These are phyloP conservation scores for Corrigiola litoralis DNA, from an alignment of 179 eudicot genomes.

Conservation along the genomic window DNA sequence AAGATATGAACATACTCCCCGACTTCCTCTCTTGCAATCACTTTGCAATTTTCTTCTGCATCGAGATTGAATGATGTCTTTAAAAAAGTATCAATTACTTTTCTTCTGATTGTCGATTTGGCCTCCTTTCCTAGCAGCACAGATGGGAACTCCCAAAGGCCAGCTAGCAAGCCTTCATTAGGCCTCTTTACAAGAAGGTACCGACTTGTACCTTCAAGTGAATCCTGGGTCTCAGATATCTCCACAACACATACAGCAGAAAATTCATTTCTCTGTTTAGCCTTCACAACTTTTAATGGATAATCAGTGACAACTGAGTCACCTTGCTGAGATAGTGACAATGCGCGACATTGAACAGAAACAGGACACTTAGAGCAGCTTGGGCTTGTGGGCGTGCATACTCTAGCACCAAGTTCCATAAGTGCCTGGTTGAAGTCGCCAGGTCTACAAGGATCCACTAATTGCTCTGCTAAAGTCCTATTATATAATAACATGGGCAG, in stretches of 20 bases:
- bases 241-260: constrained; percentile 88
- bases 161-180: constrained; percentile 86
- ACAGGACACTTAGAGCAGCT: constrained; percentile 71
- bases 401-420: constrained; percentile 95
- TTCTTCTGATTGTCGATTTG: constrained; percentile 44
- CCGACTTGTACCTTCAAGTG: constrained; percentile 23
- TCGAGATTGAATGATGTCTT: constrained; percentile 56
- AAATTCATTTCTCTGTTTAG: constrained; percentile 73
- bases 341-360: constrained; percentile 65
- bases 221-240: constrained; percentile 35
- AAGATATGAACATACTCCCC: constrained; percentile 85
- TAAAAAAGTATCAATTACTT: constrained; percentile 50
- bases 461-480: constrained; percentile 81
- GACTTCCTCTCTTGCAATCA: constrained; percentile 65
- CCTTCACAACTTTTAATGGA: constrained; percentile 69
- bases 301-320: constrained; percentile 63
- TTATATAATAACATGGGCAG: not conserved
- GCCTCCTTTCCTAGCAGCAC: constrained; percentile 56
- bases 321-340: constrained; percentile 39
- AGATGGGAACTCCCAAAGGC: constrained; percentile 98
- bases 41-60: constrained; percentile 33
- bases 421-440: constrained; percentile 97
- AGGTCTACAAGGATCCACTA: constrained; percentile 80
- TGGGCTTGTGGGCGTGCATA: constrained; percentile 67
- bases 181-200: constrained; percentile 92